These are phyloP conservation scores for Mycena capillaripes DNA, from an alignment of 768 basidiomycete species.

Conservation along the genomic window DNA sequence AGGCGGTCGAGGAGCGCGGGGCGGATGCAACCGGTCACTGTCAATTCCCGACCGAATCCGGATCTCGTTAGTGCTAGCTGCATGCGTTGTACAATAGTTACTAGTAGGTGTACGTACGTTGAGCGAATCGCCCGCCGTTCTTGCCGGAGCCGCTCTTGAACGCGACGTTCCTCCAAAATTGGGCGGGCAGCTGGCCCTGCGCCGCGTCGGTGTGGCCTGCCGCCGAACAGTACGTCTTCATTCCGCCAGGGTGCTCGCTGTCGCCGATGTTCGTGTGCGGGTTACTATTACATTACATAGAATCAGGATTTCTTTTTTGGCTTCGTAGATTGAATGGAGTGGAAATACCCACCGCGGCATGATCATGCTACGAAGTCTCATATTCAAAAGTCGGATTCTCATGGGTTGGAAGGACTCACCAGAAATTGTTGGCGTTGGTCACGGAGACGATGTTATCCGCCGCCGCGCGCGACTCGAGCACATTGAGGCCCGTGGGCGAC, in stretches of 20 bases:
- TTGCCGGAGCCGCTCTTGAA: constrained; percentile 58
- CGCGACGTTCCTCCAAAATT: constrained; percentile 67
- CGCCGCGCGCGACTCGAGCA: constrained; percentile 29
- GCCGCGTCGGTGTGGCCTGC: constrained; percentile 51
- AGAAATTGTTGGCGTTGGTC: constrained; percentile 57
- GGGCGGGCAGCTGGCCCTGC: constrained; percentile 58
- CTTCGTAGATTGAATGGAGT: not conserved
- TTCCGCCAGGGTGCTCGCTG: constrained; percentile 68
- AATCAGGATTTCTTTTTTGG: no score
- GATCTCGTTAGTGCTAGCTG: no score
- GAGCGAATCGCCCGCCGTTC: constrained; percentile 58
- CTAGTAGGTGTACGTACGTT: constrained; percentile 52
- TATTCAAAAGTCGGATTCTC: no score
- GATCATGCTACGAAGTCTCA: constrained; percentile 62
- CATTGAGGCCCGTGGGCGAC: constrained; percentile 20
- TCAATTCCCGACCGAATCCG: no score
- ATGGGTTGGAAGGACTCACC: constrained; percentile 60
- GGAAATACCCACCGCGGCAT: constrained; percentile 54
- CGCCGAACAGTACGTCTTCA: constrained; percentile 67
- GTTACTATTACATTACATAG: constrained; percentile 47
- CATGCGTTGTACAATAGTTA: no score
- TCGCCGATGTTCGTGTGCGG: constrained; percentile 69
- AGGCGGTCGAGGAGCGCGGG: constrained; percentile 58
- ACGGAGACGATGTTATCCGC: constrained; percentile 67
- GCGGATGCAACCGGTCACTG: constrained; percentile 71